A percentile compares a stretch with the other conserved stretches of the same genome.
phyloP scores from a whole-genome alignment of 148 eudicot genomes.

The Nepenthes gracilis region DNA sequence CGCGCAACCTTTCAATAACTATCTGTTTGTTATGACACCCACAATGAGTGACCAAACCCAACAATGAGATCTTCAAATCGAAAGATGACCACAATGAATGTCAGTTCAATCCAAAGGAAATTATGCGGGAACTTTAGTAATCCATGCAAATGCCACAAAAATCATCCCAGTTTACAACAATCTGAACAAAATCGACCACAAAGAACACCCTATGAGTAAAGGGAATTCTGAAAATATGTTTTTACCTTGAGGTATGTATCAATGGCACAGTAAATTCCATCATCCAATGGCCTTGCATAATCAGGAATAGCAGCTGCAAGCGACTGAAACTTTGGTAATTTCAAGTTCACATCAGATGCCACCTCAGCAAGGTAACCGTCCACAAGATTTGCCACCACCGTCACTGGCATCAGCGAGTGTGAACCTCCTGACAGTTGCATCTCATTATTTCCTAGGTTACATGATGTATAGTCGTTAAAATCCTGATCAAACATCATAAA shows the following conservation, averaged over 20 bases:
- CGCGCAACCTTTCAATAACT: too few relatives aligned
- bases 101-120: too few relatives aligned
- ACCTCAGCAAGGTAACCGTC: constrained; percentile 49
- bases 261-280: constrained; percentile 48
- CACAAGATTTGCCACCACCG: constrained; percentile 42
- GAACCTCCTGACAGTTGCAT: constrained; percentile 13
- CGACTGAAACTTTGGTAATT: constrained; percentile 29
- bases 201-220: background rate
- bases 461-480: constrained; percentile 15
- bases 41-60: too few relatives aligned
- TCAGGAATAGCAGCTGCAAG: constrained; percentile 37
- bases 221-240: background rate
- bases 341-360: constrained; percentile 43
- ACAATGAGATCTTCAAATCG: too few relatives aligned
- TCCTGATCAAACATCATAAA: constrained; percentile 29
- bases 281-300: constrained; percentile 33
- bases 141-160: too few relatives aligned
- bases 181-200: too few relatives aligned
- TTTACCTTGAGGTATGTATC: constrained; percentile 50
- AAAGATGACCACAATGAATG: too few relatives aligned
- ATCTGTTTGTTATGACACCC: too few relatives aligned
- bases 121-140: too few relatives aligned
- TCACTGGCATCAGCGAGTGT: constrained; percentile 17
- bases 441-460: constrained; percentile 19
- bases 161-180: too few relatives aligned